Conservation (phyloP, 2,329 filamentous ascomycete genomes). For the Colletotrichum sp. region DNA sequence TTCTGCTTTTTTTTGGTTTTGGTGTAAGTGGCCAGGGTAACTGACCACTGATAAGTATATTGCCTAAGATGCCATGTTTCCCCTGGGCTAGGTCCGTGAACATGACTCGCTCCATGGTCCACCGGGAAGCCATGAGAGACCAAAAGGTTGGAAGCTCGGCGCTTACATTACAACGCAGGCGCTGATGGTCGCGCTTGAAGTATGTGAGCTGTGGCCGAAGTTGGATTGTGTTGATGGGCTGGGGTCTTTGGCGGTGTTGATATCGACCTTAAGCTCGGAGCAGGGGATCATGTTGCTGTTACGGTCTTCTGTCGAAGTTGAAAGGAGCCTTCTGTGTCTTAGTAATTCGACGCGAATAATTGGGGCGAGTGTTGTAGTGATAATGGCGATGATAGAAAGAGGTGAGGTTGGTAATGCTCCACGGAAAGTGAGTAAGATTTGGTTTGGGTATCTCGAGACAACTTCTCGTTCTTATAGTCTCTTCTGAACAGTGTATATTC, state of each 20-base stretch:
- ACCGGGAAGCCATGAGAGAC: background rate
- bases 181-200: background rate
- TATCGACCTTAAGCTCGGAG: background rate
- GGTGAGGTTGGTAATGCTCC: background rate
- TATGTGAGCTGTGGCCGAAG: background rate
- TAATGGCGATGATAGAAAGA: background rate
- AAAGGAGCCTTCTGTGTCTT: background rate
- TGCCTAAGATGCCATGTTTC: background rate
- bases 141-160: background rate
- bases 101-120: background rate
- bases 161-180: conserved; percentile 4
- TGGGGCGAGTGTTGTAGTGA: background rate
- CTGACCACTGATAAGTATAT: background rate
- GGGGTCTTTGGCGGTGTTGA: background rate
- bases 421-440: background rate
- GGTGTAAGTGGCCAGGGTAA: background rate
- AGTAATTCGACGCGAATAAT: background rate
- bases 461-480: background rate
- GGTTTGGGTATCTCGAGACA: background rate
- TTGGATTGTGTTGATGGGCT: background rate
- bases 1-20: background rate
- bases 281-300: background rate
- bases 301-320: background rate
- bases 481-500: background rate
- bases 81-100: background rate